Evolutionary conservation across 1,139 yeast species (phyloP), one percentile per base, ranked within the genome.

Genomic region (Groenewaldozyma auringiensis): DNA sequence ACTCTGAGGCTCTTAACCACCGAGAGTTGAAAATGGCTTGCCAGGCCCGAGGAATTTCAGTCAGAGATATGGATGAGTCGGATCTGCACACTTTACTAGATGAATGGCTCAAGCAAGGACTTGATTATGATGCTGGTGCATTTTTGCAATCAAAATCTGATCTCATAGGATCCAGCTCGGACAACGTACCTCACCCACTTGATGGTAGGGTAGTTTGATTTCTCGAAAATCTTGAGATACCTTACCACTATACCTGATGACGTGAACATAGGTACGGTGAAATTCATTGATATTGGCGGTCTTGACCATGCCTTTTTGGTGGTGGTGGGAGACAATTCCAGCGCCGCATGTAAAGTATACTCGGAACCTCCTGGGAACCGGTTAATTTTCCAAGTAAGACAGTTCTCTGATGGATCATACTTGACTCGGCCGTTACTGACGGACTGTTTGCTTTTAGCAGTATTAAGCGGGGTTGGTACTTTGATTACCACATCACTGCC

Each of bases 141-240:
- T 32, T 40, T 11, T 34, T 21, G 34, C 21, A 14, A 53, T 60
- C 82, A 51, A 79, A 79, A 48, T 21, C 95, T 69, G 13, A 86
- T 73, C 52, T 87, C 96, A 56, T 85, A 87, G 3, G 84, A 76
- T 1, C 95, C 95, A 0, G 89, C 80, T 51, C 73, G 76, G 1
- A 89, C 75, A 17, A 76, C 63, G 62, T 89, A 89, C 56, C 85
- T 77, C 40, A 88, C 94, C 94, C 95, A 88, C 61, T 89, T 89
- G 18, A 86, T 79, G 1, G 95, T 81, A 41, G 76, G 69, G 65
- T 85, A 83, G 50, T 78, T 79, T 8, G 75, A 56, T 56, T 72
- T 76, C 58, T 86, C 95, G 32, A 70, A 71, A 2, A 89, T 82
- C 60, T 78, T 79, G 56, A 89, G 70, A 60, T 76, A 84, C 52